Base-by-base conservation (phyloP, 2,329 filamentous ascomycete species). In the Elsinoe australis region DNA sequence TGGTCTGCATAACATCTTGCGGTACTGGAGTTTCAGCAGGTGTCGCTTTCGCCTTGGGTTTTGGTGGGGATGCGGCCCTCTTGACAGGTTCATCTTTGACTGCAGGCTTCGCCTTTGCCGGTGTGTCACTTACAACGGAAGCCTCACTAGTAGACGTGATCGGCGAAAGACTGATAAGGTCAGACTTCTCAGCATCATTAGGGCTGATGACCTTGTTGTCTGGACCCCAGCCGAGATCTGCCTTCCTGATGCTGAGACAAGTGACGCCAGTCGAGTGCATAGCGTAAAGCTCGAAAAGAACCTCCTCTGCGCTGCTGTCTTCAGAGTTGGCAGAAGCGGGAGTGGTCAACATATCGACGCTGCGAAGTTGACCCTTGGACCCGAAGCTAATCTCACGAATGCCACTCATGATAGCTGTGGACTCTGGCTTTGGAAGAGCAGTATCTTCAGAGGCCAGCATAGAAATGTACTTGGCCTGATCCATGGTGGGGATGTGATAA, bases 211-310 rank as follows among this genome's bases (percentile, higher is more conserved):
- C 85, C 71, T 94, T 94, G 67, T 88, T 90, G 53, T 95, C 87
- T 57, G 80, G 79, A 57, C 83, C 84, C 89, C 89, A 96, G 22
- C 94, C 92, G 41, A 98, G 73, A 66, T 96, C 90, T 45, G 82
- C 79, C 62, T 90, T 87, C 64, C 85, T 90, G 63, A 98, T 80
- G 54, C 81, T 82, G 47, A 96, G 65, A 58, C 86, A 90, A 14
- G 89, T 89, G n/a, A 96, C 88, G 52, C 92, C 92, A 69, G 88
- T 94, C 8, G 92, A 95, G 66, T 98, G 90, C 83, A 95, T 94
- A 24, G 87, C 85, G 63, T 98, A 98, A 7, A 98, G 75, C 70
- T 98, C 92, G 60, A 98, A 96, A 10, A 95, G 70, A 0, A 83
- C 80, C 12, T 79, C 79, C 54, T 92, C 84, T 17, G 83, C 81